A percentile compares a stretch with the other conserved stretches of the same genome.
Evolutionary conservation across 1,284 basidiomycete genomes (phyloP).

Genomic region (Mycosarcoma maydis): DNA sequence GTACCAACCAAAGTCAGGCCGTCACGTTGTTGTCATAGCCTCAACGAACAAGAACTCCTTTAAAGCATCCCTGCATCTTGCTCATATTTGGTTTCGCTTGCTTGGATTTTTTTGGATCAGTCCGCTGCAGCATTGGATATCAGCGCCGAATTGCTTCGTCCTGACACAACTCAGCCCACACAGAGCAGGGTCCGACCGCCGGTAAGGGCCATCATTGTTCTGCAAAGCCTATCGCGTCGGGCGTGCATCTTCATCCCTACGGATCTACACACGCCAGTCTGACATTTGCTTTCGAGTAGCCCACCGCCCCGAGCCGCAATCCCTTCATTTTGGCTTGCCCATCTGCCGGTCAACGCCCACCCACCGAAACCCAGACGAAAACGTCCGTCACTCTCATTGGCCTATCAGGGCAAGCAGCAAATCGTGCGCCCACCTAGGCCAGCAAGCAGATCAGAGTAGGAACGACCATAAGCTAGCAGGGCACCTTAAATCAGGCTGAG

Average conservation of each 20-base stretch:
- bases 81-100: too few relatives aligned
- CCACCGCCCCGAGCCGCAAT: constrained; percentile 5
- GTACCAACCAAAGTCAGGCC: too few relatives aligned
- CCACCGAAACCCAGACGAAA: constrained; percentile 24
- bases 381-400: constrained; percentile 2
- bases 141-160: too few relatives aligned
- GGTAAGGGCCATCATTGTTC: too few relatives aligned
- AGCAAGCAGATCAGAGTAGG: constrained; percentile 2
- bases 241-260: not conserved
- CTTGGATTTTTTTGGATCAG: not conserved
- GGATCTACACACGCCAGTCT: constrained; percentile 18
- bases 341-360: constrained; percentile 42
- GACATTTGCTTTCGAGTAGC: constrained; percentile 14
- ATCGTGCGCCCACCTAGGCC: not conserved
- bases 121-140: not conserved
- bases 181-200: too few relatives aligned
- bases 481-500: too few relatives aligned
- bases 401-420: not conserved
- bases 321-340: constrained; percentile 18
- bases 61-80: too few relatives aligned
- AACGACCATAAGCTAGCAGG: not conserved
- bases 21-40: too few relatives aligned
- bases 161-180: too few relatives aligned
- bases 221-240: too few relatives aligned
- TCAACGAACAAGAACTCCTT: too few relatives aligned